phyloP scores from a whole-genome alignment of 2,329 filamentous ascomycete species.

The Alternaria gaisen region DNA sequence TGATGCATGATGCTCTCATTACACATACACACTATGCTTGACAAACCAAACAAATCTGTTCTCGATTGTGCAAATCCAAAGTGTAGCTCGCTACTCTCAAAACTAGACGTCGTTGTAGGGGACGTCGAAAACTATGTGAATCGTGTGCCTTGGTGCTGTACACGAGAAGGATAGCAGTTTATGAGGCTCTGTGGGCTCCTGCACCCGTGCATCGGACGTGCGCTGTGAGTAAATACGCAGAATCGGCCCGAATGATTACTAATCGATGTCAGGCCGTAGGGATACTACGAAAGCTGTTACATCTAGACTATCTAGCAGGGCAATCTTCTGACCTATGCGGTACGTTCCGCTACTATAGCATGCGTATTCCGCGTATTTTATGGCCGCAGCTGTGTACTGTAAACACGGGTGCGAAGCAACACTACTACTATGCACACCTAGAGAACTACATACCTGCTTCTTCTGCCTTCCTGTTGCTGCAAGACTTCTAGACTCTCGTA shows the following conservation, averaged over 20 bases:
- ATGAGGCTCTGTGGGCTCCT: background rate
- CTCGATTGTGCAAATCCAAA: rapidly evolving
- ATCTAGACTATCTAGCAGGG: background rate
- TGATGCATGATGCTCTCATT: background rate
- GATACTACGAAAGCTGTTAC: background rate
- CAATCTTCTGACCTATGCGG: background rate
- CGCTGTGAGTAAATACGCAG: background rate
- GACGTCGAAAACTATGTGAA: rapidly evolving
- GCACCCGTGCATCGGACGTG: too few species aligned
- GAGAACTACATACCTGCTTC: too few species aligned
- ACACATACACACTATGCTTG: background rate
- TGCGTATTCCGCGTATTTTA: too few species aligned
- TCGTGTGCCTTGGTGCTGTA: background rate
- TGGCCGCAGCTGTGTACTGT: too few species aligned
- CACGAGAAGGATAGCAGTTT: background rate
- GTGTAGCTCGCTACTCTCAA: background rate
- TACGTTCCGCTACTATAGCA: background rate
- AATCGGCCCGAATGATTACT: background rate
- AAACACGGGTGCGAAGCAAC: too few species aligned
- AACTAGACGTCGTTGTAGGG: rapidly evolving
- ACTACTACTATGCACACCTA: too few species aligned
- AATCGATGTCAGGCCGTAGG: background rate
- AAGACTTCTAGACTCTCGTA: too few species aligned
- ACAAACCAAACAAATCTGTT: background rate
- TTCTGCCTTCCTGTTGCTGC: too few species aligned